phyloP scores from a whole-genome alignment of 192 early-diverging fungal species.

The Chytriomyces hyalinus region DNA sequence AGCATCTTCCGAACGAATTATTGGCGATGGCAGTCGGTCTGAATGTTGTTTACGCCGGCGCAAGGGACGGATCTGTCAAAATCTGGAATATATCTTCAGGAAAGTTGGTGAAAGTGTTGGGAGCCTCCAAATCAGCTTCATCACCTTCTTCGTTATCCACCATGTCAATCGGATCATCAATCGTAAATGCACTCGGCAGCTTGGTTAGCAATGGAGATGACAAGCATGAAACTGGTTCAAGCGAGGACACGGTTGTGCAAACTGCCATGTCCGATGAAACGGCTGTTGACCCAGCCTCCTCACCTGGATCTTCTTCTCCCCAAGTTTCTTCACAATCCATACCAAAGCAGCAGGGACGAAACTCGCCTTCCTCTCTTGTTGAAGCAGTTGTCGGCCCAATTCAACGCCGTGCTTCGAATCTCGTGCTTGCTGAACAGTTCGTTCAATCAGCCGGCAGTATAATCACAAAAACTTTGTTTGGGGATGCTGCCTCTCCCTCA shows the following conservation, averaged over 20 bases:
- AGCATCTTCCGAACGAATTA: neutral
- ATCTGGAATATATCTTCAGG: slow-evolving; percentile 7
- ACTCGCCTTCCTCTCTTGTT: neutral
- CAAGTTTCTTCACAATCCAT: no score
- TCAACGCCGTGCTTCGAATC: slow-evolving; percentile 30
- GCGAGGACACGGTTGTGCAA: neutral
- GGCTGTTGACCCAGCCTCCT: neutral
- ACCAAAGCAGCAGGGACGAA: neutral
- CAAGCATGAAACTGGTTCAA: neutral
- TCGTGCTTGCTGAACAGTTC: neutral
- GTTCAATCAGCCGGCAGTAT: neutral
- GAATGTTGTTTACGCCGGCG: slow-evolving; percentile 22
- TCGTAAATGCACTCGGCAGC: neutral
- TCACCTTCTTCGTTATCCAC: neutral
- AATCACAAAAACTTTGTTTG: slow-evolving; percentile 6
- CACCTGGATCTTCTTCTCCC: no score
- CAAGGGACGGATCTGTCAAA: slow-evolving; percentile 17
- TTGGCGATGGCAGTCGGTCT: slow-evolving; percentile 2
- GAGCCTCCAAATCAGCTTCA: neutral
- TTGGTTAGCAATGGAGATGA: neutral
- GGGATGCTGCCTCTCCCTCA: neutral
- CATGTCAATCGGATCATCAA: neutral
- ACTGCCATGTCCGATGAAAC: neutral
- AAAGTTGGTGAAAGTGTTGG: slow-evolving; percentile 6
- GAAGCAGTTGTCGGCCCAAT: slow-evolving; percentile 9